These are phyloP conservation scores for Metschnikowia lachancei DNA, from an alignment of 805 yeast species.

Conservation along the genomic window DNA sequence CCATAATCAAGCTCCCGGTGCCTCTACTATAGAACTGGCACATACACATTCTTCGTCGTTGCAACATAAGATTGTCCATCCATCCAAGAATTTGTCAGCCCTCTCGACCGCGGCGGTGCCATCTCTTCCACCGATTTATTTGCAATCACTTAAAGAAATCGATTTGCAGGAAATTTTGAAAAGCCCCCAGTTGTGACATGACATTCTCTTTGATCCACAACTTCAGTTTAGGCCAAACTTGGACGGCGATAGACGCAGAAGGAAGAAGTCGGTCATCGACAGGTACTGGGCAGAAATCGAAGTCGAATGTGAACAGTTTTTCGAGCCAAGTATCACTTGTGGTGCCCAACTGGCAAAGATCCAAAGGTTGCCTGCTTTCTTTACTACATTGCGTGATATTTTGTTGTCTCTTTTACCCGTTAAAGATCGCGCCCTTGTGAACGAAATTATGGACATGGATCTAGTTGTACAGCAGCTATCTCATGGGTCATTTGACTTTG, in stretches of 20 bases:
- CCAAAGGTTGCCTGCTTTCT: constrained; percentile 61
- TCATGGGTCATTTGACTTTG: constrained; percentile 70
- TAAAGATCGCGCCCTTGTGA: constrained; percentile 65
- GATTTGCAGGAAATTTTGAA: constrained; percentile 85
- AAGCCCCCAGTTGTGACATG: constrained; percentile 91
- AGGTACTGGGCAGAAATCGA: constrained; percentile 80
- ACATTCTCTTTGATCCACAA: constrained; percentile 87
- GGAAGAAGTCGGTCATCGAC: constrained; percentile 73
- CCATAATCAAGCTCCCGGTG: constrained; percentile 10
- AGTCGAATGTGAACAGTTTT: constrained; percentile 56
- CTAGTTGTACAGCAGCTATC: constrained; percentile 71
- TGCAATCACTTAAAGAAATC: constrained; percentile 78
- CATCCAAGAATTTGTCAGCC: constrained; percentile 5
- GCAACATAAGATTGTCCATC: constrained; percentile 6
- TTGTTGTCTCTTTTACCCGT: constrained; percentile 72
- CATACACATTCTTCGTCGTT: constrained; percentile 11
- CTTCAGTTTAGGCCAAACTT: constrained; percentile 87
- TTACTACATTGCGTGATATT: constrained; percentile 76
- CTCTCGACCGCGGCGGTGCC: constrained; percentile 27
- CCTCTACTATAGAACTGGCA: constrained; percentile 7
- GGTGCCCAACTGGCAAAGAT: constrained; percentile 22
- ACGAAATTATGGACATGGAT: constrained; percentile 73
- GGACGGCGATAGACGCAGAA: constrained; percentile 85
- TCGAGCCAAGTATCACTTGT: constrained; percentile 18
- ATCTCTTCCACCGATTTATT: constrained; percentile 76